phyloP scores from a whole-genome alignment of 495 filamentous ascomycete species.

The Saxispiralis lemnorum region DNA sequence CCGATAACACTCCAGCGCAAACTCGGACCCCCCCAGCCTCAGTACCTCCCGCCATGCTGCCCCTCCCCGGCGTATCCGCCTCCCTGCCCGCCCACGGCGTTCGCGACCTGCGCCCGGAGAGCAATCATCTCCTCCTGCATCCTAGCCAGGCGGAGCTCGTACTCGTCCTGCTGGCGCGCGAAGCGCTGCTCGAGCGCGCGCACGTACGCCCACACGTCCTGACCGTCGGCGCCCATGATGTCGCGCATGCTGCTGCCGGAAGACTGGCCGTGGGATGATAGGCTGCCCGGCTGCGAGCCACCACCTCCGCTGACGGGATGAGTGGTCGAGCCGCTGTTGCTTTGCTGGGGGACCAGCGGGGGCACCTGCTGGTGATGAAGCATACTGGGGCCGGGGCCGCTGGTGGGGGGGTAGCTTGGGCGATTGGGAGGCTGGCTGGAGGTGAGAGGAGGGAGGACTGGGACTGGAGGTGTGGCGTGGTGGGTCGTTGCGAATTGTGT shows the following conservation, averaged over 20 bases:
- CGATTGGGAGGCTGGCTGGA: slow-evolving; percentile 15
- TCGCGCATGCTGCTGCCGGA: slow-evolving; percentile 25
- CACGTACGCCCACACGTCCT: slow-evolving; percentile 21
- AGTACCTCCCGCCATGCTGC: slow-evolving; percentile 4
- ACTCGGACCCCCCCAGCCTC: too few relatives aligned
- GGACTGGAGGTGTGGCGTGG: slow-evolving; percentile 31
- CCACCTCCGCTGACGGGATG: neutral
- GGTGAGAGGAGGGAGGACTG: slow-evolving; percentile 29
- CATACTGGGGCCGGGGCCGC: slow-evolving; percentile 19
- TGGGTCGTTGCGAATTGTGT: slow-evolving; percentile 17
- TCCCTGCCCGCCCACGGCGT: neutral
- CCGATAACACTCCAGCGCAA: too few relatives aligned
- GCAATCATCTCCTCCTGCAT: slow-evolving; percentile 21
- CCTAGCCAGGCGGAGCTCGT: slow-evolving; percentile 17
- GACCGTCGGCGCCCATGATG: slow-evolving; percentile 12
- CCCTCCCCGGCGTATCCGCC: neutral
- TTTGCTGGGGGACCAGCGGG: slow-evolving; percentile 1
- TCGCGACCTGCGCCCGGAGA: slow-evolving; percentile 16
- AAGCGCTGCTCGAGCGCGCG: slow-evolving; percentile 20
- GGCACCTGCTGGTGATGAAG: slow-evolving; percentile 20
- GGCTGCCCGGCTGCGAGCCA: slow-evolving; percentile 23
- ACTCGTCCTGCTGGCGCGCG: slow-evolving; percentile 19
- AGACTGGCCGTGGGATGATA: slow-evolving; percentile 23
- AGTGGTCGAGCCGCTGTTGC: too few relatives aligned
- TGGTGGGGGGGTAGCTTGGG: slow-evolving; percentile 2